Evolutionary conservation across 2,329 filamentous ascomycete species (phyloP).

Genomic region (Pseudogymnoascus sp.): DNA sequence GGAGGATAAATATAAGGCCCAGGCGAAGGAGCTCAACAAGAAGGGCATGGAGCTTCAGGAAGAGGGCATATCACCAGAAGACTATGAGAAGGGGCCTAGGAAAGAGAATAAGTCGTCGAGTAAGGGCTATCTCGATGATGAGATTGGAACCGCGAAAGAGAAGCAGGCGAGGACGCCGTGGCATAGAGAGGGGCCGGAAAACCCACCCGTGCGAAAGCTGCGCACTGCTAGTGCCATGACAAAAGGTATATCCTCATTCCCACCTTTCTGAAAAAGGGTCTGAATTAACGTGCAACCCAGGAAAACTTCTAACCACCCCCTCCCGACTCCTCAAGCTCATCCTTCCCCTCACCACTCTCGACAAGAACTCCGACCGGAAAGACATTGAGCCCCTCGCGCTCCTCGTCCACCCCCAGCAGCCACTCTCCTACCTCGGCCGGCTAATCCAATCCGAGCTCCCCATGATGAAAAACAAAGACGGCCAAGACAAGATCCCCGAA

Average conservation of each 20-base stretch:
- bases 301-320: slow-evolving; percentile 72
- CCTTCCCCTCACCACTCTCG: slow-evolving; percentile 59
- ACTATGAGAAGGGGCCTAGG: slow-evolving; percentile 13
- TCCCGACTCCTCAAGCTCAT: slow-evolving; percentile 74
- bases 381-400: slow-evolving; percentile 77
- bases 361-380: slow-evolving; percentile 52
- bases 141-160: slow-evolving; percentile 36
- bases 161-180: slow-evolving; percentile 56
- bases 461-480: slow-evolving; percentile 50
- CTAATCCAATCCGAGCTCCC: slow-evolving; percentile 80
- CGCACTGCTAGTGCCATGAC: slow-evolving; percentile 50
- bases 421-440: slow-evolving; percentile 80
- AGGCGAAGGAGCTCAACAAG: slow-evolving; percentile 27
- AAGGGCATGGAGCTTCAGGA: slow-evolving; percentile 31
- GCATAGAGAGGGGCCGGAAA: slow-evolving; percentile 53
- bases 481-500: slow-evolving; percentile 61
- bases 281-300: slow-evolving; percentile 31
- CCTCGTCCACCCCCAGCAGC: slow-evolving; percentile 82
- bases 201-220: slow-evolving; percentile 42
- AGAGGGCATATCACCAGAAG: slow-evolving; percentile 28
- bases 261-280: not conserved
- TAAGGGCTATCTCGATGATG: slow-evolving; percentile 31
- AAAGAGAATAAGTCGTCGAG: slow-evolving; percentile 14
- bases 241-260: slow-evolving; percentile 39
- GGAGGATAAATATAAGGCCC: not conserved